These are phyloP conservation scores for Physaria fendleri DNA, from an alignment of 345 rosid species.

Conservation along the genomic window DNA sequence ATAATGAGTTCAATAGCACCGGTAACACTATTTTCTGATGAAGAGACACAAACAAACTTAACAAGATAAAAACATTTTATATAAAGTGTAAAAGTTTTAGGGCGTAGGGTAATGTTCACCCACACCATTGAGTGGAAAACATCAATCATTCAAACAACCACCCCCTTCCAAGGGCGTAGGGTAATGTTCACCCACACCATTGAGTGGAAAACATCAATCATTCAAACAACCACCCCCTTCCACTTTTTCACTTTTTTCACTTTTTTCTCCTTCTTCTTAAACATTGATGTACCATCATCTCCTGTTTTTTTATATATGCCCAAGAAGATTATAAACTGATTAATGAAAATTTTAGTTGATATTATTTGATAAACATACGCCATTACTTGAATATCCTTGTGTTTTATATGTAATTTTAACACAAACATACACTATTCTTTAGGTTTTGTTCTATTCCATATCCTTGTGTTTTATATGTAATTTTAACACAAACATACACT, in stretches of 20 bases:
- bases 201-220: conserved; percentile 77
- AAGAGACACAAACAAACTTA: conserved; percentile 6
- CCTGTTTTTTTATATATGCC: background rate
- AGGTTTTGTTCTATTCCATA: too few species aligned
- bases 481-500: background rate
- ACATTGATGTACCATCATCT: conserved; percentile 18
- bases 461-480: background rate
- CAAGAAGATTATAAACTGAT: background rate
- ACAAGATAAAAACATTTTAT: background rate
- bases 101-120: conserved; percentile 25
- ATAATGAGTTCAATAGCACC: too few species aligned
- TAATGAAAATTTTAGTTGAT: background rate
- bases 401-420: background rate
- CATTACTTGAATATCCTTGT: background rate
- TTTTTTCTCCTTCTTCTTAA: background rate
- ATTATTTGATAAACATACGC: background rate
- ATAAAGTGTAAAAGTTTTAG: conserved; percentile 16
- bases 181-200: conserved; percentile 23
- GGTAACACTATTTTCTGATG: background rate
- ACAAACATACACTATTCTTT: background rate
- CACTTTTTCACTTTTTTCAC: conserved; percentile 36
- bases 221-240: conserved; percentile 40
- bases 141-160: conserved; percentile 66
- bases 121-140: conserved; percentile 48
- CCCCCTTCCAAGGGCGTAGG: conserved; percentile 23